These are phyloP conservation scores for Annulohypoxylon bovei DNA, from an alignment of 495 filamentous ascomycete species.

Conservation along the genomic window DNA sequence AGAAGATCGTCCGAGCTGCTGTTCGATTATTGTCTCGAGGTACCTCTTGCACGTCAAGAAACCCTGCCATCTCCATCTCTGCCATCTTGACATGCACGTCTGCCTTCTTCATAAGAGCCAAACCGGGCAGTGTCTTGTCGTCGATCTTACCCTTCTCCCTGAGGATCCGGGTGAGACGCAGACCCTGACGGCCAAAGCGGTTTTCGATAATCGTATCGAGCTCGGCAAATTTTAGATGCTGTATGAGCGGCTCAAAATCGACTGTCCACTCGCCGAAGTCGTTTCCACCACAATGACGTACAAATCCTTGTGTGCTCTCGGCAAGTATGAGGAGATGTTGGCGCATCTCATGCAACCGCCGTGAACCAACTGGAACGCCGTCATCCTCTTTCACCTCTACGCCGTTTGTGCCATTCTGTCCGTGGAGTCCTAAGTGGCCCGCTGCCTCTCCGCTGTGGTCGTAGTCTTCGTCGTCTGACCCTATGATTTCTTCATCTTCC, in stretches of 20 bases:
- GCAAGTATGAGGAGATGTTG: slow-evolving; percentile 79
- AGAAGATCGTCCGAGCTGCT: slow-evolving; percentile 80
- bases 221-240: slow-evolving; percentile 74
- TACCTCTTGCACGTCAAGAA: slow-evolving; percentile 90
- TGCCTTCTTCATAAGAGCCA: slow-evolving; percentile 79
- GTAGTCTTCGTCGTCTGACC: slow-evolving; percentile 56
- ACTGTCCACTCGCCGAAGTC: slow-evolving; percentile 81
- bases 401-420: slow-evolving; percentile 43
- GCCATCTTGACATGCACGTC: slow-evolving; percentile 83
- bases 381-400: slow-evolving; percentile 48
- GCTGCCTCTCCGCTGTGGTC: slow-evolving; percentile 44
- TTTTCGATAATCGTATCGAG: slow-evolving; percentile 80
- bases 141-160: slow-evolving; percentile 88
- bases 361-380: slow-evolving; percentile 48
- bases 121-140: slow-evolving; percentile 80
- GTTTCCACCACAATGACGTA: slow-evolving; percentile 63
- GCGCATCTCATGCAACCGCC: slow-evolving; percentile 69
- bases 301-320: slow-evolving; percentile 75
- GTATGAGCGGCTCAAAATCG: slow-evolving; percentile 75
- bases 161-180: slow-evolving; percentile 82
- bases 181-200: slow-evolving; percentile 76
- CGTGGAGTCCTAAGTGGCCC: slow-evolving; percentile 5
- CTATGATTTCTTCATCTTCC: slow-evolving; percentile 55
- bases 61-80: slow-evolving; percentile 81
- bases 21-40: slow-evolving; percentile 82